Conservation (phyloP, 306 rosid genomes). For the Adenanthera pavonina region DNA sequence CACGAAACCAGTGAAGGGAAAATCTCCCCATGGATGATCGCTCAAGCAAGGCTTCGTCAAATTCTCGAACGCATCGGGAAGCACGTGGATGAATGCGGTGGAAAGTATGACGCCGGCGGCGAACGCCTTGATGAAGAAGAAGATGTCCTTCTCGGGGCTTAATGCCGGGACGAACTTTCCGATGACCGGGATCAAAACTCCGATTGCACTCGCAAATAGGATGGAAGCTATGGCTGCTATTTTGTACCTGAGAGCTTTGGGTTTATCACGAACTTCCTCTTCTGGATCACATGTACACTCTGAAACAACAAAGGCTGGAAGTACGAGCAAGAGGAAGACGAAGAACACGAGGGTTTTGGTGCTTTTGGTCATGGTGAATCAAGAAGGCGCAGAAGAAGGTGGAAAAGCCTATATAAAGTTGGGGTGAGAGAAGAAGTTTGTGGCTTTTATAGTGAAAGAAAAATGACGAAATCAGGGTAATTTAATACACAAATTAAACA, state of each 20-base stretch:
- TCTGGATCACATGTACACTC: slow-evolving; percentile 43
- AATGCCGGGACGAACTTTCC: slow-evolving; percentile 66
- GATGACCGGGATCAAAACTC: slow-evolving; percentile 64
- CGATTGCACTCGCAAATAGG: slow-evolving; percentile 57
- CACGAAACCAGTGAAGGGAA: slow-evolving; percentile 84
- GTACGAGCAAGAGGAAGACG: neutral
- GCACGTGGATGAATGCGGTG: slow-evolving; percentile 80
- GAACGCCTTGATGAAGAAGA: slow-evolving; percentile 70
- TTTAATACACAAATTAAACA: too few species aligned
- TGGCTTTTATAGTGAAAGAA: neutral
- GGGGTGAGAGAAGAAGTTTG: neutral
- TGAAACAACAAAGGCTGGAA: slow-evolving; percentile 21
- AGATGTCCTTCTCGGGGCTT: slow-evolving; percentile 61
- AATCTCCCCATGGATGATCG: slow-evolving; percentile 62
- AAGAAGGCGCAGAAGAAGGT: too few species aligned
- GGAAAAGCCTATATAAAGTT: too few species aligned
- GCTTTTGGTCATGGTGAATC: neutral
- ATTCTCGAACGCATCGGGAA: slow-evolving; percentile 68
- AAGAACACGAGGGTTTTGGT: neutral
- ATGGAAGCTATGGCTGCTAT: slow-evolving; percentile 60
- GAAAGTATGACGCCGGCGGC: slow-evolving; percentile 83
- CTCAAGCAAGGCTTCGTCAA: slow-evolving; percentile 54
- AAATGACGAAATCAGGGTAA: neutral
- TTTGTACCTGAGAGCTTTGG: slow-evolving; percentile 52
- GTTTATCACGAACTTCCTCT: slow-evolving; percentile 20